Percentiles rank a stretch among this genome's conserved stretches.
phyloP scores from a whole-genome alignment of 1,284 basidiomycete genomes.

The Ustilago loliicola region DNA sequence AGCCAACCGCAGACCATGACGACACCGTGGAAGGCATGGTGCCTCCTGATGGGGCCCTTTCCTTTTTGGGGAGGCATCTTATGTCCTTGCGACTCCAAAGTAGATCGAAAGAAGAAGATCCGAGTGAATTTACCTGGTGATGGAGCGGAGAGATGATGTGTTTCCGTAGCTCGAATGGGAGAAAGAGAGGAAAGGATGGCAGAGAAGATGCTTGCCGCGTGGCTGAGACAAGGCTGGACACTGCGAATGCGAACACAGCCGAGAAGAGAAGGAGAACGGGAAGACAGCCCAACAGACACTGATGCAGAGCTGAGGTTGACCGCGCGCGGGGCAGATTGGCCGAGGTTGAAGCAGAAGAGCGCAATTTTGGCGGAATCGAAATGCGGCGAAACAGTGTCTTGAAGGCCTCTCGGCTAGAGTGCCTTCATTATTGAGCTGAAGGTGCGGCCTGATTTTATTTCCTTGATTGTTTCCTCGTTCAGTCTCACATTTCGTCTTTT shows the following conservation, averaged over 20 bases:
- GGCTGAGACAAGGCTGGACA: conserved; percentile 14
- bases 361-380: conserved; percentile 9
- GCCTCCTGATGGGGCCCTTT: conserved; percentile 68
- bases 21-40: conserved; percentile 86
- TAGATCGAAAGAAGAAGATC: neutral
- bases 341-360: neutral
- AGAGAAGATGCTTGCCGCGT: neutral
- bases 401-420: neutral
- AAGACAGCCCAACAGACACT: neutral
- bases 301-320: conserved; percentile 3
- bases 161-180: neutral
- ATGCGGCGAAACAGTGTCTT: conserved; percentile 12
- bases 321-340: conserved; percentile 11
- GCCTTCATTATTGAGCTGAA: neutral
- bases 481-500: neutral
- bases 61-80: conserved; percentile 30
- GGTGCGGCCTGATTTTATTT: too few relatives aligned
- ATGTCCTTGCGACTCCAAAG: neutral
- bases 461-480: neutral
- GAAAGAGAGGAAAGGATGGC: neutral
- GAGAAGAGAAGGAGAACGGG: neutral
- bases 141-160: neutral
- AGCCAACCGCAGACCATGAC: conserved; percentile 72
- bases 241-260: conserved; percentile 3
- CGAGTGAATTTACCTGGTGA: neutral